Evolutionary conservation across 371 early-diverging fungal genomes (phyloP).

Genomic region (Polyrhizophydium stewartii): DNA sequence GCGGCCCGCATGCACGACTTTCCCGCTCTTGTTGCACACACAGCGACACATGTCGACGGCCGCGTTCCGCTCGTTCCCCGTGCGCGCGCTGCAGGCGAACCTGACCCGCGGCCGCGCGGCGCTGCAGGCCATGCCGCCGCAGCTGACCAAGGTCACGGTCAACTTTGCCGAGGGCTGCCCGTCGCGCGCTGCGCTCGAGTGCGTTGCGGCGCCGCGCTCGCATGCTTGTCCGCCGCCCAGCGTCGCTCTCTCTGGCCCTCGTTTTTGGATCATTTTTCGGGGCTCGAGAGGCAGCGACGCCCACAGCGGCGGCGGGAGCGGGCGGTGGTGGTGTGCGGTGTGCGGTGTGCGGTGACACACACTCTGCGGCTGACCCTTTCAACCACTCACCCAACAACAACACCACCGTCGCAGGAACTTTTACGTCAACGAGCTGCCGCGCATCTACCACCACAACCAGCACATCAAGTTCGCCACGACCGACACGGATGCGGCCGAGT

Average conservation of each 20-base stretch:
- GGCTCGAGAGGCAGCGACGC: too few relatives aligned
- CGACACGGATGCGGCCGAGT: background rate
- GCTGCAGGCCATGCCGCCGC: background rate
- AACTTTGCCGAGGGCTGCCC: conserved; percentile 14
- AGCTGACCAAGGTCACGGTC: conserved; percentile 7
- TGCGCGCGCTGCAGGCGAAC: conserved; percentile 11
- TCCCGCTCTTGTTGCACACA: background rate
- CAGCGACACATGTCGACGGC: background rate
- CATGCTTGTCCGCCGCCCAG: too few relatives aligned
- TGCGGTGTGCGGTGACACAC: too few relatives aligned
- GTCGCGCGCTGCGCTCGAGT: conserved; percentile 11
- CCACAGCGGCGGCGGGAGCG: too few relatives aligned
- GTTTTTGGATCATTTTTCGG: too few relatives aligned
- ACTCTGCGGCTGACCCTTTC: too few relatives aligned
- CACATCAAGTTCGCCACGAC: conserved; percentile 12
- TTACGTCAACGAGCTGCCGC: conserved; percentile 22
- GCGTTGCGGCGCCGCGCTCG: background rate
- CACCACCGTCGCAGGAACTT: conserved; percentile 3
- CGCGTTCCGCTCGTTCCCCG: conserved; percentile 14
- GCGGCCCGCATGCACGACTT: background rate
- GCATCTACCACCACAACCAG: conserved; percentile 13
- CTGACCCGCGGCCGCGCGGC: conserved; percentile 10
- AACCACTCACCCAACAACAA: background rate
- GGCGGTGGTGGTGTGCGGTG: too few relatives aligned
- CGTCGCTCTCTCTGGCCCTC: too few relatives aligned